Conservation (phyloP, 805 yeast species). For the Nakazawaea pomicola region DNA sequence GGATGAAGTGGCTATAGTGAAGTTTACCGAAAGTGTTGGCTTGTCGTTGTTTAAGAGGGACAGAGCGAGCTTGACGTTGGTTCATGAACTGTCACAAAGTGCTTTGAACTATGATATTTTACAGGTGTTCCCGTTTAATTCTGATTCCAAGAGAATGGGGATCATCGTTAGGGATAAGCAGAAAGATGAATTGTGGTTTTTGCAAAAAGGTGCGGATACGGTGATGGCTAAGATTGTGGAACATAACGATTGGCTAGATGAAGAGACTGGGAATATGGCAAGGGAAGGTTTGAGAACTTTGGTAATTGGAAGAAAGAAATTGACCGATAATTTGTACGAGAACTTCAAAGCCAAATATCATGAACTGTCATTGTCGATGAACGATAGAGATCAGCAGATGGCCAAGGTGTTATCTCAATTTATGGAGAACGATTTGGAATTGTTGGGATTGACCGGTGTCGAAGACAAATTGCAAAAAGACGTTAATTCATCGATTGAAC, state of each 20-base stretch:
- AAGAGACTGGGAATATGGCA: conserved; percentile 96
- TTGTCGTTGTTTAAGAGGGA: conserved; percentile 77
- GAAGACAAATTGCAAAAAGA: conserved; percentile 92
- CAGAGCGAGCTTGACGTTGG: conserved; percentile 63
- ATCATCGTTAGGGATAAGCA: conserved; percentile 62
- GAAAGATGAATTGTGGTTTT: conserved; percentile 74
- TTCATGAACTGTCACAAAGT: conserved; percentile 55
- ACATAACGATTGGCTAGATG: conserved; percentile 93
- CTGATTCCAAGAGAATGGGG: conserved; percentile 97
- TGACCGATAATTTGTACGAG: conserved; percentile 49
- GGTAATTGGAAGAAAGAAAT: conserved; percentile 83
- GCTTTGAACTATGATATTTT: conserved; percentile 59
- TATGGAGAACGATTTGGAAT: conserved; percentile 78
- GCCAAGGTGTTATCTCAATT: conserved; percentile 59
- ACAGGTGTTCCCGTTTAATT: conserved; percentile 88
- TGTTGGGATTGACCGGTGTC: conserved; percentile 93
- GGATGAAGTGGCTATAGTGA: conserved; percentile 95
- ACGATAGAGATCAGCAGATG: conserved; percentile 72
- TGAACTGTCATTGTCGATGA: conserved; percentile 74
- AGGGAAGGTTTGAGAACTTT: conserved; percentile 95
- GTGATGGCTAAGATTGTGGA: conserved; percentile 85
- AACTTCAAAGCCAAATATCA: conserved; percentile 61
- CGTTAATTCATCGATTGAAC: conserved; percentile 88
- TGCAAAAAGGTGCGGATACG: conserved; percentile 94
- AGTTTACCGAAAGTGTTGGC: conserved; percentile 85